These are phyloP conservation scores for Hsuehochloa calcarea DNA, from an alignment of 176 grass and related monocot species.

Conservation along the genomic window DNA sequence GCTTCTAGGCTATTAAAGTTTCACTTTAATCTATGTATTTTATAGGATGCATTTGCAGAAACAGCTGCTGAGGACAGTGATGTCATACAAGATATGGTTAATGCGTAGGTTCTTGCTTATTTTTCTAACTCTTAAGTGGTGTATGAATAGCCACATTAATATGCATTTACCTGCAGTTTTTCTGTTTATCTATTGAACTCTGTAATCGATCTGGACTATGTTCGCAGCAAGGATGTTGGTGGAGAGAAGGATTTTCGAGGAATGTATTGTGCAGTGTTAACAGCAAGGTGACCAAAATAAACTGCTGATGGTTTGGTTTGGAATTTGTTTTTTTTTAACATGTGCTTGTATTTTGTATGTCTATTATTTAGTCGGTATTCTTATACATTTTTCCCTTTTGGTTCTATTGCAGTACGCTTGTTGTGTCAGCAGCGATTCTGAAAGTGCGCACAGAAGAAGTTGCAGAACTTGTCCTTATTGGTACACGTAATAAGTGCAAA, in stretches of 20 bases:
- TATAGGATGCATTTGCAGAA: constrained; percentile 63
- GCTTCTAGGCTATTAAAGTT: constrained; percentile 30
- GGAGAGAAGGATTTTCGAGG: constrained; percentile 60
- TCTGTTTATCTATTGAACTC: constrained; percentile 23
- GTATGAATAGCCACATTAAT: constrained; percentile 17
- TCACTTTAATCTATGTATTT: constrained; percentile 44
- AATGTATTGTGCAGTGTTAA: constrained; percentile 63
- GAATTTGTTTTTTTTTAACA: background rate
- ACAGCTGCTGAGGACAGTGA: constrained; percentile 37
- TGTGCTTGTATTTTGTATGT: constrained; percentile 11
- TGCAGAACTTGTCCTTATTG: constrained; percentile 55
- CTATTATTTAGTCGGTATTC: background rate
- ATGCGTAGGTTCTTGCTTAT: constrained; percentile 51
- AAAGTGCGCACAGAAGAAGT: constrained; percentile 52
- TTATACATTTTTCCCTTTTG: background rate
- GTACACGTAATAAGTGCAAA: constrained; percentile 38
- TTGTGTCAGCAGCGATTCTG: constrained; percentile 56
- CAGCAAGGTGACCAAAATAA: constrained; percentile 38
- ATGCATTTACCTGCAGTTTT: constrained; percentile 9
- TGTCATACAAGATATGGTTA: constrained; percentile 55
- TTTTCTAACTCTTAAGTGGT: constrained; percentile 29
- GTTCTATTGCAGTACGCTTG: constrained; percentile 37
- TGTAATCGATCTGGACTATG: constrained; percentile 31
- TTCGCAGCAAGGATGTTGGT: constrained; percentile 46
- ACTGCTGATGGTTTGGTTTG: background rate